Conservation (phyloP, 306 rosid species). For the Sophora flavescens region DNA sequence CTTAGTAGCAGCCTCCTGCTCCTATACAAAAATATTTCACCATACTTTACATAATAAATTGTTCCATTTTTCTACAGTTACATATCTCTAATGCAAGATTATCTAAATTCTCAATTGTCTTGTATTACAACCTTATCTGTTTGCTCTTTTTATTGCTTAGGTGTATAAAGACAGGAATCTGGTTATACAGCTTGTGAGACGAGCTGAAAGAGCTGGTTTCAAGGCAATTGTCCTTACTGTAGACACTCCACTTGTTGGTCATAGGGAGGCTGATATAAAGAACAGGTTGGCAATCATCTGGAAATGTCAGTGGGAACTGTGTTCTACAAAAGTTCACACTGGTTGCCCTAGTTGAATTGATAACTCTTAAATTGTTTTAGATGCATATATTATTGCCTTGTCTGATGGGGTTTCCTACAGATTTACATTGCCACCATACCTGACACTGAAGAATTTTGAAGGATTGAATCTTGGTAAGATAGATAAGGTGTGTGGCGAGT, state of each 20-base stretch:
- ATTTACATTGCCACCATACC: constrained; percentile 76
- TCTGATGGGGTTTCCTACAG: constrained; percentile 56
- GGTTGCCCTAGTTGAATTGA: constrained; percentile 25
- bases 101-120: constrained; percentile 6
- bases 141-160: constrained; percentile 50
- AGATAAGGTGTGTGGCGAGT: constrained; percentile 58
- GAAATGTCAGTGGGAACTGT: constrained; percentile 1
- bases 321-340: constrained; percentile 2
- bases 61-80: constrained; percentile 17
- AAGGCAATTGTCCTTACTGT: constrained; percentile 97
- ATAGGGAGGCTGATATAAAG: constrained; percentile 95
- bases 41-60: constrained; percentile 1
- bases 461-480: constrained; percentile 76
- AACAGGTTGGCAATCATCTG: constrained; percentile 66
- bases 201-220: constrained; percentile 98
- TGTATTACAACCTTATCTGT: constrained; percentile 16
- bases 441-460: constrained; percentile 82
- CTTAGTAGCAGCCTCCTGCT: not conserved
- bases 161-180: constrained; percentile 79
- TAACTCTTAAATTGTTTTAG: constrained; percentile 4
- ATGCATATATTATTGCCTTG: not conserved
- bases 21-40: constrained; percentile 2
- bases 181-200: constrained; percentile 87
- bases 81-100: not conserved
- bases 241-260: constrained; percentile 92